Evolutionary conservation across 176 grass and related monocot genomes (phyloP).

Genomic region (Ananas comosus): DNA sequence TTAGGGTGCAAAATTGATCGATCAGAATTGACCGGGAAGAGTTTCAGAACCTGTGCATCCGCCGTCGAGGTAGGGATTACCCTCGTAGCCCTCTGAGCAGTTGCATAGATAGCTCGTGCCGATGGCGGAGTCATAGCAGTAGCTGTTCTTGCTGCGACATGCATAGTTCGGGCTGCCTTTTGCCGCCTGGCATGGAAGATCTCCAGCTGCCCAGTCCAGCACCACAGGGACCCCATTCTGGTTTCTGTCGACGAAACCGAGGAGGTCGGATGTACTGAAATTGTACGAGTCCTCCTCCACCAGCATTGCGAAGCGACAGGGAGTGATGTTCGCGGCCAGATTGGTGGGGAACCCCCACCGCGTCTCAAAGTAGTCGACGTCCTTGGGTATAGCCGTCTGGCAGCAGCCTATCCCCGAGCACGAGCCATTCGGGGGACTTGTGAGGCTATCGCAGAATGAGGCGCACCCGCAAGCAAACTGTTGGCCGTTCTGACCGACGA

Average conservation of each 20-base stretch:
- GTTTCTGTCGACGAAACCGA: background rate
- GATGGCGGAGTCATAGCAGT: too few species aligned
- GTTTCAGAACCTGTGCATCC: conserved; percentile 4
- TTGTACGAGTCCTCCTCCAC: conserved; percentile 30
- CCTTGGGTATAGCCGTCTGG: conserved; percentile 8
- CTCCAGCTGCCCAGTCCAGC: conserved; percentile 18
- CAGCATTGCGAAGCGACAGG: conserved; percentile 31
- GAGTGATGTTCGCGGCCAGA: conserved; percentile 15
- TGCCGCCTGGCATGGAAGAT: conserved; percentile 2
- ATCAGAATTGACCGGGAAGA: too few species aligned
- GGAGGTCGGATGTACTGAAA: conserved; percentile 21
- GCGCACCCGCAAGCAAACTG: conserved; percentile 1
- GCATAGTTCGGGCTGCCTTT: background rate
- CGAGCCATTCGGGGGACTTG: conserved; percentile 1
- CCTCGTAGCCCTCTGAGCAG: conserved; percentile 14
- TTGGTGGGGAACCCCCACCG: background rate
- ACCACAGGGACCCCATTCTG: background rate
- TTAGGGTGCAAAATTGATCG: too few species aligned
- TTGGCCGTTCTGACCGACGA: rapidly evolving
- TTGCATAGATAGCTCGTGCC: too few species aligned
- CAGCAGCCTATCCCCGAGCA: conserved; percentile 22
- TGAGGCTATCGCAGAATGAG: conserved; percentile 7
- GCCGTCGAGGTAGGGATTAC: conserved; percentile 4
- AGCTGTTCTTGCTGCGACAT: conserved; percentile 45
- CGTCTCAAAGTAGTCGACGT: background rate